A percentile compares a stretch with the other conserved stretches of the same genome.
These are phyloP conservation scores for Colletotrichum tamarilloi DNA, from an alignment of 2,329 filamentous ascomycete genomes.

Conservation along the genomic window DNA sequence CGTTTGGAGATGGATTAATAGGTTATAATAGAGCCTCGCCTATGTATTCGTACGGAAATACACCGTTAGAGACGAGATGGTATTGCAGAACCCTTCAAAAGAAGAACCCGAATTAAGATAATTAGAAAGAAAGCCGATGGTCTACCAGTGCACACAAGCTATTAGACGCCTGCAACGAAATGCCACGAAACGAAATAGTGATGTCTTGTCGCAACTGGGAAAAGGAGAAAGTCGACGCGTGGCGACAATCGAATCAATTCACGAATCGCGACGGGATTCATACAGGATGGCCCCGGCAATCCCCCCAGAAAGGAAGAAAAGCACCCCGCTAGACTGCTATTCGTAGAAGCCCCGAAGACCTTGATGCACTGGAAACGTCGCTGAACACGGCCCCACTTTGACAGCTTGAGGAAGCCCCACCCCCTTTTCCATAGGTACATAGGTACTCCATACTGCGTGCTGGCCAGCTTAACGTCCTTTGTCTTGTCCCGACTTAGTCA, in stretches of 20 bases:
- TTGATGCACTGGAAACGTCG: conserved; percentile 8
- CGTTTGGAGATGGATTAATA: neutral
- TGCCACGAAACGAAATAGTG: neutral
- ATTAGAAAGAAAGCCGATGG: neutral
- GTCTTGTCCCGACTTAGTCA: neutral
- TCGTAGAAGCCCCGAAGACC: neutral
- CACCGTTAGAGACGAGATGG: neutral
- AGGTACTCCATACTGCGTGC: too few relatives aligned
- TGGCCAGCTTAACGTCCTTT: too few relatives aligned
- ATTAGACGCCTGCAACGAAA: conserved; percentile 20
- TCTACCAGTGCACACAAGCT: neutral
- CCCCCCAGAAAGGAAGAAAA: neutral
- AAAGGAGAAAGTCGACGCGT: conserved; percentile 32
- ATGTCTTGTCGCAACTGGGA: neutral
- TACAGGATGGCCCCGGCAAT: conserved; percentile 17
- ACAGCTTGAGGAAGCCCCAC: conserved; percentile 16
- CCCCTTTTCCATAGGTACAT: neutral
- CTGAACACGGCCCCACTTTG: neutral
- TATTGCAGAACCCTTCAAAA: neutral
- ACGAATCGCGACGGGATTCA: conserved; percentile 26
- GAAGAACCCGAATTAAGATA: neutral
- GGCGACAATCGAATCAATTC: conserved; percentile 24
- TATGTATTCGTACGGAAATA: neutral
- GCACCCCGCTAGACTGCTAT: neutral
- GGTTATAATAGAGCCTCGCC: neutral